Evolutionary conservation across 2,329 filamentous ascomycete species (phyloP).

Genomic region (Aspergillus transmontanensis): DNA sequence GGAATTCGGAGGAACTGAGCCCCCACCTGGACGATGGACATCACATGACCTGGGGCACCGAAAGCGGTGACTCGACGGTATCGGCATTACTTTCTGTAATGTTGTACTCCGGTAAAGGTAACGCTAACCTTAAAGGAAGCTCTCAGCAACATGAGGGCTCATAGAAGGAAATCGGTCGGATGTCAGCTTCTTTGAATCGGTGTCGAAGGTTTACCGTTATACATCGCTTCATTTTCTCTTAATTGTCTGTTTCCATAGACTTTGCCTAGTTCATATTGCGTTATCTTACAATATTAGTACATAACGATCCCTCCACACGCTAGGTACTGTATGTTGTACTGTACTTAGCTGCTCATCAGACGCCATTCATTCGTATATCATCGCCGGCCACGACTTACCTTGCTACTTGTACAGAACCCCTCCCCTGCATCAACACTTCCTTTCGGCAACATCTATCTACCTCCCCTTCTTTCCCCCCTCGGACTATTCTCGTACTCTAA

Average conservation of each 20-base stretch:
- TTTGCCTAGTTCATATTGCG: background rate
- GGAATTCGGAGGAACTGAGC: background rate
- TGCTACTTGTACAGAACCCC: constrained; percentile 8
- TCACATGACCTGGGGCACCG: constrained; percentile 14
- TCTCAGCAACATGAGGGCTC: background rate
- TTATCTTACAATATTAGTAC: background rate
- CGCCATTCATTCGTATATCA: background rate
- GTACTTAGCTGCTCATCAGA: background rate
- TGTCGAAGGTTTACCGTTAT: background rate
- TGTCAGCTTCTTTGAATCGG: background rate
- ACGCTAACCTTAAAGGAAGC: background rate
- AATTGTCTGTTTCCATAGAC: background rate
- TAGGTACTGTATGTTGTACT: background rate
- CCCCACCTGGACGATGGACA: constrained; percentile 5
- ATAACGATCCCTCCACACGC: background rate
- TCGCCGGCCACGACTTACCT: background rate
- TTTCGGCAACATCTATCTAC: background rate
- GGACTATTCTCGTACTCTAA: background rate
- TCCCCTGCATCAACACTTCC: constrained; percentile 5
- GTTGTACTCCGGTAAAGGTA: background rate
- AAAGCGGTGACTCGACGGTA: constrained; percentile 11
- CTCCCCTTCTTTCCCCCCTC: background rate
- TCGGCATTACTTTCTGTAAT: constrained; percentile 2
- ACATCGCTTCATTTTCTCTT: background rate
- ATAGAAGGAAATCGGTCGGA: background rate